These are phyloP conservation scores for Annulohypoxylon maeteangense DNA, from an alignment of 495 filamentous ascomycete species.

Conservation along the genomic window DNA sequence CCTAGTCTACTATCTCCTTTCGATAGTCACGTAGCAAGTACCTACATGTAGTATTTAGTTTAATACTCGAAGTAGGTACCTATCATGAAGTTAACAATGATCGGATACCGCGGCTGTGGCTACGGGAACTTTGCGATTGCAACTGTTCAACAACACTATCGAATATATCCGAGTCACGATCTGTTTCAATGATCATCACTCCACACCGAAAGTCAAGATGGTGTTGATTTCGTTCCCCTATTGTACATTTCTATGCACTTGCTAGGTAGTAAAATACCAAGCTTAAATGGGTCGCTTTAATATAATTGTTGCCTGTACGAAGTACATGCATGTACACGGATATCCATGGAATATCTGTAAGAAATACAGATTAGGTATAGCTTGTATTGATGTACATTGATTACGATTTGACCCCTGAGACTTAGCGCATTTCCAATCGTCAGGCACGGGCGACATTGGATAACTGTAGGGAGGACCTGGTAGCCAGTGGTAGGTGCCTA, in stretches of 20 bases:
- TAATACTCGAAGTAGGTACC: background rate
- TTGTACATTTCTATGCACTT: background rate
- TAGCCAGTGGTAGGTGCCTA: background rate
- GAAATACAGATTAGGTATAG: background rate
- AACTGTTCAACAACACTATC: background rate
- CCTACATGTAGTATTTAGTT: too few species aligned
- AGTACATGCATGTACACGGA: background rate
- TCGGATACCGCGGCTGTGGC: background rate
- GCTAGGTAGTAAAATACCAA: background rate
- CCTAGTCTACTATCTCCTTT: background rate
- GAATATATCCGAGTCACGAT: background rate
- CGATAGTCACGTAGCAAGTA: background rate
- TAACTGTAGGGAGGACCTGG: background rate
- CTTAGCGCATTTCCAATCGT: constrained; percentile 51
- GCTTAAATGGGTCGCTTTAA: background rate
- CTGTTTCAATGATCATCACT: background rate
- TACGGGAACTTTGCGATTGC: background rate
- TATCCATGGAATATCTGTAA: background rate
- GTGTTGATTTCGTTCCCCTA: background rate
- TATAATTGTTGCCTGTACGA: background rate
- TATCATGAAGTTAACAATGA: background rate
- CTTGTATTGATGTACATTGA: background rate
- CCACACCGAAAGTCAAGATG: background rate
- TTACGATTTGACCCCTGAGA: constrained; percentile 34
- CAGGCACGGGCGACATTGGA: constrained; percentile 18